These are phyloP conservation scores for Theileria sp. DNA, from an alignment of 169 alveolate genomes.

Conservation along the genomic window DNA sequence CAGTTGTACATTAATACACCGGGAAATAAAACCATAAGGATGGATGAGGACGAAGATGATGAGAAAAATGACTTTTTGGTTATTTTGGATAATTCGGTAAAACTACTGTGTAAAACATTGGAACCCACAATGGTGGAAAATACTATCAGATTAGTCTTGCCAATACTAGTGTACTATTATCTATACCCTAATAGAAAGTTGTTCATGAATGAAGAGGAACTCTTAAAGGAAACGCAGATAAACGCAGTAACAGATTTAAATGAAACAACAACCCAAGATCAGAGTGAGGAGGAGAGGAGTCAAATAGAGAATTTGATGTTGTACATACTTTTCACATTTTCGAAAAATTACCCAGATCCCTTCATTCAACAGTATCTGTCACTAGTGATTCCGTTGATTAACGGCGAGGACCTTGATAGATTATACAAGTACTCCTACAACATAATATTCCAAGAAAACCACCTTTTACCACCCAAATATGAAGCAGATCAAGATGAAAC, in stretches of 20 bases:
- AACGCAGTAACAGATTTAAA: not conserved
- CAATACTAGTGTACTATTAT: slow-evolving; percentile 3
- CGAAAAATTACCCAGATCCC: not conserved
- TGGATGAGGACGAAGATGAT: not conserved
- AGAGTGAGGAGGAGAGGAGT: not conserved
- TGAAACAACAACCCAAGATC: not conserved
- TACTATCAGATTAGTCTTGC: slow-evolving; percentile 2
- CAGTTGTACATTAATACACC: not conserved
- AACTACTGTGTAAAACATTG: slow-evolving; percentile 2
- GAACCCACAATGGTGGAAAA: not conserved
- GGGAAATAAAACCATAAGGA: slow-evolving; percentile 1
- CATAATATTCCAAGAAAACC: not conserved
- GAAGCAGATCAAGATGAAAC: not conserved
- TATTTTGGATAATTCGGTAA: not conserved
- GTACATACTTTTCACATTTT: not conserved
- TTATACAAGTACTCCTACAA: slow-evolving; percentile 6
- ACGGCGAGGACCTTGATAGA: not conserved
- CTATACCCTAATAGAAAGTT: not conserved
- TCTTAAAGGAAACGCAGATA: not conserved
- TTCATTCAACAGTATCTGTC: slow-evolving; percentile 17
- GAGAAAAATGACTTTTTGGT: slow-evolving; percentile 1
- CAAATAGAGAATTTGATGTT: not conserved
- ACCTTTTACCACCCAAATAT: not conserved
- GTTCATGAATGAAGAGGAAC: not conserved
- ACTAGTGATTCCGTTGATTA: not conserved